Percentiles rank a stretch among this genome's conserved stretches.
These are phyloP conservation scores for Ceratobasidium theobromae DNA, from an alignment of 1,284 basidiomycete genomes.

Conservation along the genomic window DNA sequence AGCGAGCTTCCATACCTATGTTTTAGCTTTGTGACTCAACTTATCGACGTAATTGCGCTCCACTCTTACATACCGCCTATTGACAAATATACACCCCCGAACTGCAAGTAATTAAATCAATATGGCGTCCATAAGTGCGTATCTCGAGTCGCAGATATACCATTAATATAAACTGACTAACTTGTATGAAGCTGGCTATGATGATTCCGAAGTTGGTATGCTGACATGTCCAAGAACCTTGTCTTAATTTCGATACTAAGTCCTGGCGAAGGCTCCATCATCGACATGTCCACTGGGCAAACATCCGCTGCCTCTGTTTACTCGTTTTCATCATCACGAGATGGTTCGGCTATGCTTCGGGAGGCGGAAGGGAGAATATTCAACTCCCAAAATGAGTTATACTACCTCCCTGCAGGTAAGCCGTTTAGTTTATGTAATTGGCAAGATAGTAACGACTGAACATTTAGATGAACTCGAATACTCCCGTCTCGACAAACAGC, in stretches of 20 bases:
- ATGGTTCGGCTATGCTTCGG: conserved; percentile 30
- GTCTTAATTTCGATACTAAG: neutral
- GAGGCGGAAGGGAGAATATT: conserved; percentile 33
- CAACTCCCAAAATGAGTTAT: conserved; percentile 33
- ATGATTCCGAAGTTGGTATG: conserved; percentile 7
- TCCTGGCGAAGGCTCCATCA: neutral
- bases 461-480: conserved; percentile 23
- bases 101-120: neutral
- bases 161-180: neutral
- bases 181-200: conserved; percentile 1
- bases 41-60: neutral
- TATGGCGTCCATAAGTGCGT: neutral
- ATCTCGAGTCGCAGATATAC: neutral
- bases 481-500: conserved; percentile 31
- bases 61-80: neutral
- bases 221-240: neutral
- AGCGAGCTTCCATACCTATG: neutral
- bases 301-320: conserved; percentile 27
- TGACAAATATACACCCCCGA: too few relatives aligned
- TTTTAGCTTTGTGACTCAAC: neutral
- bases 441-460: too few relatives aligned
- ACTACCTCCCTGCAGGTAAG: conserved; percentile 33
- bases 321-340: conserved; percentile 30
- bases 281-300: conserved; percentile 14
- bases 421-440: neutral